Evolutionary conservation across 139 green algal genomes (phyloP), one percentile per base, ranked within the genome.

Genomic region (Volvox africanus): DNA sequence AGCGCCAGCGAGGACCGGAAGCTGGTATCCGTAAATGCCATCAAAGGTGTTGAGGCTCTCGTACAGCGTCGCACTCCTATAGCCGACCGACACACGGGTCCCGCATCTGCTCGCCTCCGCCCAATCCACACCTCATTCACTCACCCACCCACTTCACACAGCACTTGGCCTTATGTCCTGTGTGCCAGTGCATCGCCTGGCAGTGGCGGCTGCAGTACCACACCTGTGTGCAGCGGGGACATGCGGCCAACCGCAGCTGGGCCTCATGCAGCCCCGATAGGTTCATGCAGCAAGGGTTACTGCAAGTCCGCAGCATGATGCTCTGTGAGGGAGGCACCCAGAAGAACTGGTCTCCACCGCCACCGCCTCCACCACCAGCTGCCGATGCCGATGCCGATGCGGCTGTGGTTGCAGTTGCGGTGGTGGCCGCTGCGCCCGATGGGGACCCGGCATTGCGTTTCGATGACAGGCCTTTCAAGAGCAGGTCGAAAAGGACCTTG

Each of bases 271-370:
- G 71, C 14, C 85, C 86, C 50, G 86, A 90, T n/a, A 90, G 86
- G 73, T 90, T 90, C 73, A 90, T 90, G 73, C 86, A 90, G 69
- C 86, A 90, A 55, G 86, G 86, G 71, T 83, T 84, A 75, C 19
- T 30, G 86, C 86, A 90, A n/a, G 20, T 77, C 71, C 73, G 86
- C 86, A 90, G 86, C 50, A 22, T 33, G 50, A 61, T 2, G 50
- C 30, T n/a, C 2, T 13, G 50, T 0, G 71, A 84, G 50, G 86
- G 86, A 0, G 86, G 86, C 86, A 76, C 32, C 86, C 86, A 90
- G 86, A 90, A 90, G 73, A 90, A 90, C 20, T 20, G 21, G 44
- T 55, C 18, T 36, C n/a, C 35, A 37, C 2, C 36, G 36, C 84
- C 68, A 1, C 36, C 26, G 68, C 28, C 68, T 55, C 6, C n/a